Evolutionary conservation across 306 rosid genomes (phyloP).

Genomic region (Dicorynia guianensis): DNA sequence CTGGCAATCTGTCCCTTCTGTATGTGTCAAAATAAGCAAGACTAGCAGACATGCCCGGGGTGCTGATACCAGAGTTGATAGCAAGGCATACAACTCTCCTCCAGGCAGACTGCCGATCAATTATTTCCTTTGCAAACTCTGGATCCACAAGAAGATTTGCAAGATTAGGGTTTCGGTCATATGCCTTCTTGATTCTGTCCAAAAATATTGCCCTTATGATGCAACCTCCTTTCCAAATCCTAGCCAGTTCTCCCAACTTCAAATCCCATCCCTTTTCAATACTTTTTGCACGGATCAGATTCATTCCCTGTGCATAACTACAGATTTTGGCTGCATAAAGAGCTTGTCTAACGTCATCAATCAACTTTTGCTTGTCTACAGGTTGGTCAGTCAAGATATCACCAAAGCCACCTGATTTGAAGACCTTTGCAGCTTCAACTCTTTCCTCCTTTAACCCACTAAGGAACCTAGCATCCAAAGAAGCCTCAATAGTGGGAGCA

Average conservation of each 20-base stretch:
- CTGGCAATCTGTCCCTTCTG: constrained; percentile 83
- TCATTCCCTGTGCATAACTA: constrained; percentile 97
- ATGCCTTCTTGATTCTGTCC: constrained; percentile 89
- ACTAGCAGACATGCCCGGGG: constrained; percentile 96
- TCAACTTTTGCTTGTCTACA: constrained; percentile 76
- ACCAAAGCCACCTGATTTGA: constrained; percentile 70
- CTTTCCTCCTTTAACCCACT: constrained; percentile 93
- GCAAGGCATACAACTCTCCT: constrained; percentile 88
- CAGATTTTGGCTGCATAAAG: constrained; percentile 93
- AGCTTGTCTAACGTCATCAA: constrained; percentile 89
- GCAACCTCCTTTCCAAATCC: constrained; percentile 98
- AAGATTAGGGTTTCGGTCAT: constrained; percentile 76
- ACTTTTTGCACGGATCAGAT: constrained; percentile 91
- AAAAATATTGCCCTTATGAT: constrained; percentile 84
- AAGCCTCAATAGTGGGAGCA: constrained; percentile 91
- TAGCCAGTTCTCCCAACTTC: constrained; percentile 82
- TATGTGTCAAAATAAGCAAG: constrained; percentile 88
- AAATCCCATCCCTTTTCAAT: constrained; percentile 83
- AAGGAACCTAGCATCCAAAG: constrained; percentile 93
- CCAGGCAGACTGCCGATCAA: constrained; percentile 89
- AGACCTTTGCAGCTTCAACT: constrained; percentile 83
- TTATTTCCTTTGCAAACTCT: constrained; percentile 87
- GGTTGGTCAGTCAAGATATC: constrained; percentile 60
- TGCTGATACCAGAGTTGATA: constrained; percentile 82
- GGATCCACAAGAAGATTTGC: constrained; percentile 96